Base-by-base conservation (phyloP, 768 basidiomycete species). In the Hericium alpestre region DNA sequence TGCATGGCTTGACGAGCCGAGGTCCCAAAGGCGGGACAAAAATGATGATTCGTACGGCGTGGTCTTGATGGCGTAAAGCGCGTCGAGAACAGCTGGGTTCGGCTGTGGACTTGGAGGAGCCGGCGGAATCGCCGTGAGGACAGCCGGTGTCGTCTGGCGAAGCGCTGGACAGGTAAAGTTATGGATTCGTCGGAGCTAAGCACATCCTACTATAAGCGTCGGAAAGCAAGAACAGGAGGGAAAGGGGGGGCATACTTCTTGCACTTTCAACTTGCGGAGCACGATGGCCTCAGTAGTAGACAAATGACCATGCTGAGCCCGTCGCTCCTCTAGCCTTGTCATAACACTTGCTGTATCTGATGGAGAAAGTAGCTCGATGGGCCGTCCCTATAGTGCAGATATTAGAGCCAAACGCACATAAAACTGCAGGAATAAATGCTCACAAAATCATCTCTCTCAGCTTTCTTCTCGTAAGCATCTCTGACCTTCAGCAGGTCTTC, bases 1-100 rank as follows among this genome's bases (percentile, higher is more conserved):
- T 51, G 59, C 70, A n/a, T 54, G 62, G 23, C 60, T 55, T n/a
- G 8, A 9, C 9, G 20, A n/a, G 2, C 43, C 61, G 38, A 68
- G 67, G 20, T 84, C 84, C 51, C 76, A 73, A 12, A 89, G 65
- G 13, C 89, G 81, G 51, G 83, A 81, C 38, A 82, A 68, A 59
- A 91, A 89, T 0, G 87, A 89, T 58, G 67, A 72, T 56, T 76
- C 74, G 66, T 82, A 89, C 2, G 77, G 81, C 9, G 87, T 90
- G 8, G 80, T 82, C 58, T 71, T 67, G 51, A 90, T 82, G 23
- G 64, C 64, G 39, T 78, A 71, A 10, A 91, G 73, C 0, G 78
- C 78, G 47, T 81, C 73, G 38, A 87, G 63, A 20, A 76, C 71
- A 16, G 65, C 66, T 0, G 64, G 63, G 37, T 71, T 71, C 11